Percentiles rank a stretch among this genome's conserved stretches.
Evolutionary conservation across 805 yeast genomes (phyloP).

Genomic region (Teunomyces tritomae): DNA sequence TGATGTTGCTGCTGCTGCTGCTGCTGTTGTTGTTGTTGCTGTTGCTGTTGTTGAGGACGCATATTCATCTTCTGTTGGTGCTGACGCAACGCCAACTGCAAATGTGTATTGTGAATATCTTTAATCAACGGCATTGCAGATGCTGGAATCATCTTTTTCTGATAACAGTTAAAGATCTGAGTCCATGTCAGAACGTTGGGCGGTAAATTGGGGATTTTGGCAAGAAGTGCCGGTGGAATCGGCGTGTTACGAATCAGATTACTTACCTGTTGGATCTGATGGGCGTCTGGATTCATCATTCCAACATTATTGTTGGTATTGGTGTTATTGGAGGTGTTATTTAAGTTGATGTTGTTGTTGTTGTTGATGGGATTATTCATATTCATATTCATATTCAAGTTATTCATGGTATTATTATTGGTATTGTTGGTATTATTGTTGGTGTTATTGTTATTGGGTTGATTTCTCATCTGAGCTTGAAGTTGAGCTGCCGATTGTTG

Average conservation of each 20-base stretch:
- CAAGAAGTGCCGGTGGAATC: conserved; percentile 66
- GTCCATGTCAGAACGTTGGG: conserved; percentile 80
- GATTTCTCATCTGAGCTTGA: conserved; percentile 22
- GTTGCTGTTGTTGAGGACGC: conserved; percentile 7
- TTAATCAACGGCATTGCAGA: conserved; percentile 58
- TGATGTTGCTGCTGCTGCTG: conserved; percentile 11
- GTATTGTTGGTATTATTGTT: conserved; percentile 8
- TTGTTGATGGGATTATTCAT: conserved; percentile 9
- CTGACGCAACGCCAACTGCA: conserved; percentile 53
- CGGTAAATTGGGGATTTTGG: conserved; percentile 73
- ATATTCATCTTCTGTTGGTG: conserved; percentile 39
- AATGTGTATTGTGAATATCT: conserved; percentile 65
- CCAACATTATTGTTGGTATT: conserved; percentile 3
- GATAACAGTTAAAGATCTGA: conserved; percentile 63
- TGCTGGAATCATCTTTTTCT: conserved; percentile 56
- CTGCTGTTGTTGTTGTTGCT: conserved; percentile 8
- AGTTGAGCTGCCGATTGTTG: conserved; percentile 50
- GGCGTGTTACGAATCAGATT: conserved; percentile 58
- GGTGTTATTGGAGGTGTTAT: too few relatives aligned
- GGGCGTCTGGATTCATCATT: conserved; percentile 10
- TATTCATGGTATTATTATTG: too few relatives aligned
- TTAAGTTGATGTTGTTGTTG: conserved; percentile 19
- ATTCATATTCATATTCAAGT: conserved; percentile 3
- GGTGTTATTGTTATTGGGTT: conserved; percentile 6
- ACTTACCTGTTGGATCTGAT: conserved; percentile 38